Evolutionary conservation across 2,329 filamentous ascomycete genomes (phyloP).

Genomic region (Celoporthe dispersa): DNA sequence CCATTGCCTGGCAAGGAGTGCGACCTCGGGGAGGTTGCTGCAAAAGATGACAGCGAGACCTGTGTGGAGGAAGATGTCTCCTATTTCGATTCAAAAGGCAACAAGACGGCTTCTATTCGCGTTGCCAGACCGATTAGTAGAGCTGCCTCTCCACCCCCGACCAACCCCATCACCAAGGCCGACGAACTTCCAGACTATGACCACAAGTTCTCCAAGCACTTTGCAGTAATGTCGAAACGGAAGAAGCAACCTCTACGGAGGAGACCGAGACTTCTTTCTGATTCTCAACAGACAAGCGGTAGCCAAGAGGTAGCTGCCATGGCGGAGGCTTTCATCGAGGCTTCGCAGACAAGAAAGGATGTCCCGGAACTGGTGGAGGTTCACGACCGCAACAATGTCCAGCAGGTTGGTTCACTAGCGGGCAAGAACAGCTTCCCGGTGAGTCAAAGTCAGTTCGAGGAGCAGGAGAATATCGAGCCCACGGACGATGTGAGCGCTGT

Average conservation of each 20-base stretch:
- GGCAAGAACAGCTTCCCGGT: not conserved
- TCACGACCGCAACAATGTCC: slow-evolving; percentile 8
- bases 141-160: slow-evolving; percentile 26
- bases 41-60: slow-evolving; percentile 7
- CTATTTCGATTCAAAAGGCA: slow-evolving; percentile 21
- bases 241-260: slow-evolving; percentile 37
- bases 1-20: slow-evolving; percentile 34
- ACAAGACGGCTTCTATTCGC: slow-evolving; percentile 20
- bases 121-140: slow-evolving; percentile 10
- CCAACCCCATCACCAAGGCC: slow-evolving; percentile 24
- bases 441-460: not conserved
- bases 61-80: slow-evolving; percentile 22
- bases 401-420: not conserved
- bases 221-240: slow-evolving; percentile 46
- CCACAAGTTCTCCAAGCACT: slow-evolving; percentile 52
- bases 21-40: not conserved
- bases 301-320: slow-evolving; percentile 51
- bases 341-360: slow-evolving; percentile 40
- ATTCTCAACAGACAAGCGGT: slow-evolving; percentile 45
- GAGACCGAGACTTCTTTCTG: slow-evolving; percentile 41
- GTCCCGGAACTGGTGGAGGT: not conserved
- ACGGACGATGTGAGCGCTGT: slow-evolving; percentile 52
- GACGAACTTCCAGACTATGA: slow-evolving; percentile 42
- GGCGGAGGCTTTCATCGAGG: slow-evolving; percentile 54
- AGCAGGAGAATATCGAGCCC: slow-evolving; percentile 29